phyloP scores from a whole-genome alignment of 768 basidiomycete genomes.

The Pholiota microspora region DNA sequence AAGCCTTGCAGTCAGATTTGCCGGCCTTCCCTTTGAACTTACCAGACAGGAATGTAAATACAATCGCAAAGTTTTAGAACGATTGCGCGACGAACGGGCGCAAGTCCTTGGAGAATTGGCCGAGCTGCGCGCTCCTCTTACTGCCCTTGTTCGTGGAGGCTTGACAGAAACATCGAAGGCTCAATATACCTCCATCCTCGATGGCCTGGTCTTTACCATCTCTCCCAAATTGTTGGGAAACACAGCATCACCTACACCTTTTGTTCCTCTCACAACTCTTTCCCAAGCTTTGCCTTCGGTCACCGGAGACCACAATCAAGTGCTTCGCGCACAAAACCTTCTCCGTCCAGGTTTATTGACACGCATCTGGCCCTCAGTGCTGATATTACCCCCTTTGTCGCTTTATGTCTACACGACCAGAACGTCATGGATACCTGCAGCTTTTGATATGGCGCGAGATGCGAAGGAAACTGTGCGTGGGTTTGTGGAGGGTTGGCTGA shows the following conservation, averaged over 20 bases:
- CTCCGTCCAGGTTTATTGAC: constrained; percentile 66
- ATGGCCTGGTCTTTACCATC: constrained; percentile 18
- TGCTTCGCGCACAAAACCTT: constrained; percentile 36
- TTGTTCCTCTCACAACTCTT: constrained; percentile 14
- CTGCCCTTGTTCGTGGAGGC: constrained; percentile 14
- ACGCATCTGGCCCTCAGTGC: constrained; percentile 77
- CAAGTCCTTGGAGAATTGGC: constrained; percentile 64
- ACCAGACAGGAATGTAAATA: constrained; percentile 64
- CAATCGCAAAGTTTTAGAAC: constrained; percentile 59
- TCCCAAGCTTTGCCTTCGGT: constrained; percentile 14
- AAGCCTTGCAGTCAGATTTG: constrained; percentile 21
- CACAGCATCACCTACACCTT: constrained; percentile 3
- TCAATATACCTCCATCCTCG: constrained; percentile 16
- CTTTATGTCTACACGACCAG: constrained; percentile 63
- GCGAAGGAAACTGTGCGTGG: constrained; percentile 63
- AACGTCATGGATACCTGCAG: constrained; percentile 32
- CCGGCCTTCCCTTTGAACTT: constrained; percentile 57
- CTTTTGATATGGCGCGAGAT: constrained; percentile 57
- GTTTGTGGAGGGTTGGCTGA: constrained; percentile 80
- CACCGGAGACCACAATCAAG: constrained; percentile 5
- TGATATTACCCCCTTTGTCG: constrained; percentile 71
- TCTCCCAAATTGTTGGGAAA: neutral
- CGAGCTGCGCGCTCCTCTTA: constrained; percentile 45
- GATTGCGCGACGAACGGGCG: constrained; percentile 66
- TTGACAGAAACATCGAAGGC: neutral